A percentile compares a stretch with the other conserved stretches of the same genome.
Evolutionary conservation across 2,329 filamentous ascomycete genomes (phyloP).

Genomic region (Trichothecium sympodiale): DNA sequence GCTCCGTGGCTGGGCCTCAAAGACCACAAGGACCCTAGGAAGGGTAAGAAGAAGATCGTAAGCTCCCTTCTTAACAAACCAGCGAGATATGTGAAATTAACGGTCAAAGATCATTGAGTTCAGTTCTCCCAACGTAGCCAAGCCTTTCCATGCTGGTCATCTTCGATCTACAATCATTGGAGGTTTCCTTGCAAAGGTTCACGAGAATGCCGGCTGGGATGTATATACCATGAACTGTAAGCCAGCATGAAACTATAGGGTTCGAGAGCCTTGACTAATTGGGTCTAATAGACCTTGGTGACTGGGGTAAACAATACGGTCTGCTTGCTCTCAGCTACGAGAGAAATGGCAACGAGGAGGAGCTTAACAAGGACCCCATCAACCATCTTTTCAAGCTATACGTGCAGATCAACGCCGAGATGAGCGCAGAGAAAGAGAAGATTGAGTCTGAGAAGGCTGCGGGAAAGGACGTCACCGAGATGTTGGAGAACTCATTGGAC

Average conservation of each 20-base stretch:
- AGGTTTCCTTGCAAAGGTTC: slow-evolving; percentile 63
- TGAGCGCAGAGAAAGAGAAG: slow-evolving; percentile 54
- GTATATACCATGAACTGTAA: slow-evolving; percentile 56
- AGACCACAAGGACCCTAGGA: slow-evolving; percentile 48
- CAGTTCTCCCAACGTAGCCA: slow-evolving; percentile 77
- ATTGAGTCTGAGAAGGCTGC: slow-evolving; percentile 46
- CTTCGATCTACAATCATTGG: slow-evolving; percentile 71
- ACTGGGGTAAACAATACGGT: slow-evolving; percentile 72
- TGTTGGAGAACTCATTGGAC: slow-evolving; percentile 50
- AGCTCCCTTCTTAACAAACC: not conserved
- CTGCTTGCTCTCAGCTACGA: slow-evolving; percentile 66
- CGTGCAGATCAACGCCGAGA: slow-evolving; percentile 62
- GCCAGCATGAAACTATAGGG: slow-evolving; percentile 1
- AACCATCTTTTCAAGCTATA: slow-evolving; percentile 77
- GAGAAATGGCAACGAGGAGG: slow-evolving; percentile 63
- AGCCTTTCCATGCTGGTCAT: slow-evolving; percentile 73
- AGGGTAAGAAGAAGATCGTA: slow-evolving; percentile 49
- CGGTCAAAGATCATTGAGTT: slow-evolving; percentile 58
- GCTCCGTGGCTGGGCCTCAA: slow-evolving; percentile 49
- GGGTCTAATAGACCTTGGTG: slow-evolving; percentile 46
- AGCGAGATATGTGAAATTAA: not conserved
- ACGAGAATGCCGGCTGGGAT: slow-evolving; percentile 62
- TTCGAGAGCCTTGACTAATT: not conserved
- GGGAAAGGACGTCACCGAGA: slow-evolving; percentile 34
- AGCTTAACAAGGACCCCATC: slow-evolving; percentile 61